Evolutionary conservation across 306 rosid species (phyloP), one percentile per base, ranked within the genome.

Genomic region (Inga laurina): DNA sequence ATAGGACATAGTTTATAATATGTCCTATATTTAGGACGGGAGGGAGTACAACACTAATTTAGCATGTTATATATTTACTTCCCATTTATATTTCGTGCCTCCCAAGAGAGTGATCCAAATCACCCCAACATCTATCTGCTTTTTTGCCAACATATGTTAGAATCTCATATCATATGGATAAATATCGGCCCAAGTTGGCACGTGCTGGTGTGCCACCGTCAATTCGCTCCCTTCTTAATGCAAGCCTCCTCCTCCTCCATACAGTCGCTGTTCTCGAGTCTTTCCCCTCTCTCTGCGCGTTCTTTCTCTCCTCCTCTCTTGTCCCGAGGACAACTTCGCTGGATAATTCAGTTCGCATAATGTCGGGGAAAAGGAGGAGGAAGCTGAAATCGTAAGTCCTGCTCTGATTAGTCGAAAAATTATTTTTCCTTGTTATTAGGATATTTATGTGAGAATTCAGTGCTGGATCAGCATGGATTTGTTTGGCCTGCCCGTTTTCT

Each of bases 321-420:
- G 22, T 57, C 57, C 7, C 59, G 54, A 49, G 62, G 5, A 22
- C 54, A 52, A 76, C 83, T 67, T 74, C 82, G 10, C 57, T 78
- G n/a, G 10, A 5, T 52, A 69, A 22, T 64, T 85, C 14, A 73
- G 22, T 80, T 74, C 74, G 49, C 49, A 52, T 37, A 35, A 92
- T 93, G 98, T 82, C 91, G 10, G 90, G 94, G 71, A 90, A 86
- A 83, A 90, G 81, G 86, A 90, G 82, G 72, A 82, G 90, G 82
- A 90, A 85, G 85, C 79, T 89, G 82, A 93, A 90, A 82, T 81
- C 87, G 97, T 92, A 86, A 92, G 98, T 21, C 76, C 82, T 81
- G 8, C 24, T 80, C 44, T 77, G 8, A 21, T 72, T 21, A 18
- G 21, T 79, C 27, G 34, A 19, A 56, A 27, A 75, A 4, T 34